Base-by-base conservation (phyloP, 306 rosid species). In the Comarum palustre region DNA sequence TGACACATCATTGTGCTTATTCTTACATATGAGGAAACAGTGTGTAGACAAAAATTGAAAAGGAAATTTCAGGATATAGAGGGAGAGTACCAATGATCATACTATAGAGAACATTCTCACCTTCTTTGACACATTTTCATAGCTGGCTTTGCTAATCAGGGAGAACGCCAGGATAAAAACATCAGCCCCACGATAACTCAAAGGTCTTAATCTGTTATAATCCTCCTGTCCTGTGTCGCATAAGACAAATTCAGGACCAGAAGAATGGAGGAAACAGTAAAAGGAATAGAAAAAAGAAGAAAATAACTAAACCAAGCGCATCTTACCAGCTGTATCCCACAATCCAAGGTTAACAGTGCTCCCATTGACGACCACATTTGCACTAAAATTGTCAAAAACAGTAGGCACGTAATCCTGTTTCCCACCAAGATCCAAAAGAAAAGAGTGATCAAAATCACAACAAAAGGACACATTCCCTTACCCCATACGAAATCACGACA, bases 361-460 rank as follows among this genome's bases (percentile, higher is more conserved):
- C 72, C 99, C 99, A 82, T 94, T 91, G 77, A 94, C 99, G 74
- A 94, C 99, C 83, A 94, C 99, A 71, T 94, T 94, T 82, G 97
- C 99, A 67, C 97, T 94, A 82, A 94, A 94, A 86, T 94, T 94
- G 96, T 94, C 97, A 13, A 92, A 92, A 75, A 90, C 96, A 78
- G 98, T 92, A 60, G 97, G 97, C 85, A 92, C 97, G 66, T 90
- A 92, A 86, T 92, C 97, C 98, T 92, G 87, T 86, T 84, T 69
- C 38, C 81, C 86, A 79, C 24, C 75, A 80, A 69, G 78, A 60
- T 71, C 71, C 72, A 60, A 72, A 75, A 66, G 27, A 43, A 66
- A 6, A 61, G 43, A 27, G 34, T 7, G 5, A 75, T 17, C 25
- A 75, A 9, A 27, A 19, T 7, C 42, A 68, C 72, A 51, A 25